phyloP scores from a whole-genome alignment of 805 yeast species.

The Lipomyces japonicus region DNA sequence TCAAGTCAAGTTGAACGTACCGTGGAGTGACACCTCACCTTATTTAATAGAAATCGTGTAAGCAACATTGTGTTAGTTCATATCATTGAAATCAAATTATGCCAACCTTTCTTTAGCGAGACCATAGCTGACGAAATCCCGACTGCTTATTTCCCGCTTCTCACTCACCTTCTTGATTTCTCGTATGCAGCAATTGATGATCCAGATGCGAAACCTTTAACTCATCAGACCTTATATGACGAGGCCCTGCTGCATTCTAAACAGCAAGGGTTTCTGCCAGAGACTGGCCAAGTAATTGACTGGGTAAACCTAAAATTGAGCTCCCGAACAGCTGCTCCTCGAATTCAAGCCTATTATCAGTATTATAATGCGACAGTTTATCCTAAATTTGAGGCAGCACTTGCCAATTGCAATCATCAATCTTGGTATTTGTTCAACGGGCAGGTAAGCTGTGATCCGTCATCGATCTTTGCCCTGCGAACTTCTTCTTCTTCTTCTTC shows the following conservation, averaged over 20 bases:
- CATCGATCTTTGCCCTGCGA: conserved; percentile 75
- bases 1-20: conserved; percentile 9
- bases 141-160: conserved; percentile 37
- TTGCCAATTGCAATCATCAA: conserved; percentile 40
- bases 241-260: conserved; percentile 15
- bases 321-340: conserved; percentile 53
- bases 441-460: conserved; percentile 57
- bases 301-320: conserved; percentile 46
- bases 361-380: conserved; percentile 43
- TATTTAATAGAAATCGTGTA: conserved; percentile 23
- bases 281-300: conserved; percentile 20
- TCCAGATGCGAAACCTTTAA: conserved; percentile 20
- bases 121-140: conserved; percentile 35
- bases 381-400: conserved; percentile 36
- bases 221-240: conserved; percentile 19
- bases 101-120: conserved; percentile 30
- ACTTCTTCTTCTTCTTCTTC: conserved; percentile 41
- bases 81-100: background rate
- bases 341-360: conserved; percentile 60
- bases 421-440: conserved; percentile 55
- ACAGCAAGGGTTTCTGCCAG: conserved; percentile 9
- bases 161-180: conserved; percentile 26
- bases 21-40: conserved; percentile 25
- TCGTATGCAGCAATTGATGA: conserved; percentile 25
- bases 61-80: background rate